Percentiles rank a stretch among this genome's conserved stretches.
These are phyloP conservation scores for Thermothielavioides terrestris DNA, from an alignment of 495 filamentous ascomycete genomes.

Conservation along the genomic window DNA sequence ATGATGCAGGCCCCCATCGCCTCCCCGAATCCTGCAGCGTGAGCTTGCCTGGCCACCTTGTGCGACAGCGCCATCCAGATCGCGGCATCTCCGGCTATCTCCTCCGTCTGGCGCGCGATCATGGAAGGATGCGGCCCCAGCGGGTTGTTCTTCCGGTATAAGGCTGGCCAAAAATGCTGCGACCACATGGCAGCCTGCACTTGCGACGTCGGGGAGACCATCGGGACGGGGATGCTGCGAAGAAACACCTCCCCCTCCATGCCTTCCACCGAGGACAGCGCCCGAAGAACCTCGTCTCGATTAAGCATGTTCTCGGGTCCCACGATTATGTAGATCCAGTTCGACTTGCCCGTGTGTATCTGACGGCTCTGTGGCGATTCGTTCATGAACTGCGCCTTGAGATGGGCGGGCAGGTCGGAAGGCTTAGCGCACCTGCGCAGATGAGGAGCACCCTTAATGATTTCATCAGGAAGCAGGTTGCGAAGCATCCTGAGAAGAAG, in stretches of 20 bases:
- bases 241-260: conserved; percentile 42
- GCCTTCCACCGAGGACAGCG: conserved; percentile 27
- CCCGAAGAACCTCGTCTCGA: conserved; percentile 29
- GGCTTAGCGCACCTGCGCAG: conserved; percentile 73
- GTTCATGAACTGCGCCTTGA: conserved; percentile 40
- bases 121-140: conserved; percentile 62
- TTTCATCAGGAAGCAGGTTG: conserved; percentile 44
- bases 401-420: conserved; percentile 52
- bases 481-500: conserved; percentile 33
- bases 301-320: conserved; percentile 34
- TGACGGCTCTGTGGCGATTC: conserved; percentile 32
- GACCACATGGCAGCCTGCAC: conserved; percentile 72
- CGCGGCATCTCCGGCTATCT: conserved; percentile 47
- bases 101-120: conserved; percentile 45
- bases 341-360: conserved; percentile 40
- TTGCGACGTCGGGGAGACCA: conserved; percentile 62
- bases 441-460: conserved; percentile 60
- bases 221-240: conserved; percentile 54
- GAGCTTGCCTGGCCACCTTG: conserved; percentile 49
- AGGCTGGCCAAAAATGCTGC: conserved; percentile 72
- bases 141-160: conserved; percentile 77
- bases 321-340: conserved; percentile 41
- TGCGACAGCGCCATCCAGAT: conserved; percentile 63
- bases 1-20: conserved; percentile 76
- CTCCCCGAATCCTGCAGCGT: conserved; percentile 52